Evolutionary conservation across 257 asterid species (phyloP), one percentile per base, ranked within the genome.

Genomic region (Plantago ovata): DNA sequence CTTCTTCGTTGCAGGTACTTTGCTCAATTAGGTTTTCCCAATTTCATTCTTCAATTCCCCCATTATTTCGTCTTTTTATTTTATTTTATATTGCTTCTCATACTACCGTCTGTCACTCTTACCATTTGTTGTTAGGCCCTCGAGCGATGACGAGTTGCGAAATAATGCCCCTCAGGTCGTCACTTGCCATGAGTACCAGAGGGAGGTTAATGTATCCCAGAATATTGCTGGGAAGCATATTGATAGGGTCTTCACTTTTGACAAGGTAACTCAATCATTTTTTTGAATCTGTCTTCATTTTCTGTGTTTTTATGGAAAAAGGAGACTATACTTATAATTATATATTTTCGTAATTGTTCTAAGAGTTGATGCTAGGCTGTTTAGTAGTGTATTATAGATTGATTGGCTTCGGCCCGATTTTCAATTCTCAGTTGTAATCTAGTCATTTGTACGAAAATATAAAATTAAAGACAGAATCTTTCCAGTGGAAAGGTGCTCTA

Each of bases 1-100:
- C 87, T 91, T 36, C 96, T 91, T 61, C 98, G 98, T 21, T 91
- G 98, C 81, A 79, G 98, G 98, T 91, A 74, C 19, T 38, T 22
- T 47, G 9, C 60, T 42, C 16, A 48, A 32, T n/a, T 56, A 22
- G 72, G 72, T 53, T 61, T 28, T 33, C 51, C n/a, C 3, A 11
- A 46, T 51, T 42, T 21, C 15, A 32, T 15, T 46, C 14, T 40
- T 6, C 36, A 28, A 28, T 28, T 28, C 7, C 36, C 7, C 3
- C 4, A 3, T 4, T 8, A 3, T 28, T 3, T 59, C 15, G n/a
- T 45, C 6, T 5, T 15, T 19, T 32, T 8, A 20, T 21, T 7
- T 24, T 42, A 20, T 13, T 32, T 51, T 13, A 7, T 45, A 10
- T 6, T 53, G 38, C 41, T 46, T 9, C 33, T 12, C 3, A 10